These are phyloP conservation scores for Synchytrium microbalum DNA, from an alignment of 371 early-diverging fungal species.

Conservation along the genomic window DNA sequence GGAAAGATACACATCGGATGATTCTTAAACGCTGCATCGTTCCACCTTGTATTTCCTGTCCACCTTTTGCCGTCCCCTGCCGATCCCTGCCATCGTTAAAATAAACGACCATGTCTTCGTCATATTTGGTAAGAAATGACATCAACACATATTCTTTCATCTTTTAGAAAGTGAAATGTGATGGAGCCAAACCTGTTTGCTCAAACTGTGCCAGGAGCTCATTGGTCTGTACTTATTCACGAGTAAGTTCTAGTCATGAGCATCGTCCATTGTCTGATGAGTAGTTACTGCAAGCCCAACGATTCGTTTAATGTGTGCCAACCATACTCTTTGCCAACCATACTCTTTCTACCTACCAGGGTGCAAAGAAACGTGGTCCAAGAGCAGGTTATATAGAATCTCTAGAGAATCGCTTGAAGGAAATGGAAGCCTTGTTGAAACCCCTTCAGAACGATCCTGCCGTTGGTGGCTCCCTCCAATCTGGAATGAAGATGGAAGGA, in stretches of 20 bases:
- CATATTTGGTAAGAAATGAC: not conserved
- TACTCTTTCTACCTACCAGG: slow-evolving; percentile 8
- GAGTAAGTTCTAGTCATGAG: slow-evolving; percentile 16
- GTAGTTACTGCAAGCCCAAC: too few relatives aligned
- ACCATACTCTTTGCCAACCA: too few relatives aligned
- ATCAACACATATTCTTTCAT: not conserved
- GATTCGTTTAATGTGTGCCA: too few relatives aligned
- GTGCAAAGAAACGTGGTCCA: slow-evolving; percentile 48
- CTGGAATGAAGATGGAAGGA: not conserved
- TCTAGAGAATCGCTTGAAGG: slow-evolving; percentile 28
- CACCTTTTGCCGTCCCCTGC: not conserved
- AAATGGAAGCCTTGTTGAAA: slow-evolving; percentile 27
- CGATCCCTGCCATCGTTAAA: not conserved
- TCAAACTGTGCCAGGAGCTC: slow-evolving; percentile 62
- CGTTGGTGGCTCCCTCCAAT: not conserved
- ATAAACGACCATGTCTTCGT: slow-evolving; percentile 1
- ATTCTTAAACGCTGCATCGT: too few relatives aligned
- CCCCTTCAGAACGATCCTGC: not conserved
- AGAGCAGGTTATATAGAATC: slow-evolving; percentile 30
- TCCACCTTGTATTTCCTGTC: too few relatives aligned
- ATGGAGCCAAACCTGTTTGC: slow-evolving; percentile 74
- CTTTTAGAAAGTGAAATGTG: slow-evolving; percentile 57
- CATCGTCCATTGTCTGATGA: too few relatives aligned
- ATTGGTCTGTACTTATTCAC: slow-evolving; percentile 60
- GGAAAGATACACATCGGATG: not conserved